Evolutionary conservation across 169 alveolate species (phyloP).

Genomic region (Cystoisospora suis): DNA sequence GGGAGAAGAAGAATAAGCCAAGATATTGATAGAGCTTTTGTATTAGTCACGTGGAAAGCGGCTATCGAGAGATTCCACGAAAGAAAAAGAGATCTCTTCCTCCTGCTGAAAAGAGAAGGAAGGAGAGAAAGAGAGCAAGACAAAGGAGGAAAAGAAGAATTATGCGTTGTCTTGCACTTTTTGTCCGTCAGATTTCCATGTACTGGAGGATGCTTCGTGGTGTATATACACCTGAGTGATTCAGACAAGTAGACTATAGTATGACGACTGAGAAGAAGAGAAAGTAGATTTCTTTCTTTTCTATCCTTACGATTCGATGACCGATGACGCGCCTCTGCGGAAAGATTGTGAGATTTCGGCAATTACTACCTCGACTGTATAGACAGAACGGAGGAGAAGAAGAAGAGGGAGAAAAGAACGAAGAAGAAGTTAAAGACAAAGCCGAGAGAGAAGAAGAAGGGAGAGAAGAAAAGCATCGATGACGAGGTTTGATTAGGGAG

Average conservation of each 20-base stretch:
- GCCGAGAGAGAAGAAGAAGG: neutral
- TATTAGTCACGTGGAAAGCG: neutral
- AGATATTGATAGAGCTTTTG: neutral
- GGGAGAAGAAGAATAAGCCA: neutral
- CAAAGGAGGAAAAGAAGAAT: neutral
- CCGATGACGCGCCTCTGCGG: slow-evolving; percentile 21
- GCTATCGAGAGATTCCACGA: neutral
- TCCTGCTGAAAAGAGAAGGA: neutral
- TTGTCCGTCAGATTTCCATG: no score
- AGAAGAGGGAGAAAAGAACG: neutral
- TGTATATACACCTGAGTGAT: no score
- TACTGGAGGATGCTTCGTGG: no score
- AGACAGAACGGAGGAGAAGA: neutral
- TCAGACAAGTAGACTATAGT: no score
- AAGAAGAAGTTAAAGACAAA: neutral
- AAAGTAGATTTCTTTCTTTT: no score
- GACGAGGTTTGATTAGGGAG: neutral
- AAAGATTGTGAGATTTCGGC: neutral
- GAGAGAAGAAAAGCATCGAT: neutral
- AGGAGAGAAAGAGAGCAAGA: neutral
- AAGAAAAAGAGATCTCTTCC: neutral
- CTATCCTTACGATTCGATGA: slow-evolving; percentile 9
- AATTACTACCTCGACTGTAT: no score
- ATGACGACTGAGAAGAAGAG: no score
- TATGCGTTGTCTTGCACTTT: no score